Conservation (phyloP, 371 early-diverging fungal species). For the Edhazardia aedis region DNA sequence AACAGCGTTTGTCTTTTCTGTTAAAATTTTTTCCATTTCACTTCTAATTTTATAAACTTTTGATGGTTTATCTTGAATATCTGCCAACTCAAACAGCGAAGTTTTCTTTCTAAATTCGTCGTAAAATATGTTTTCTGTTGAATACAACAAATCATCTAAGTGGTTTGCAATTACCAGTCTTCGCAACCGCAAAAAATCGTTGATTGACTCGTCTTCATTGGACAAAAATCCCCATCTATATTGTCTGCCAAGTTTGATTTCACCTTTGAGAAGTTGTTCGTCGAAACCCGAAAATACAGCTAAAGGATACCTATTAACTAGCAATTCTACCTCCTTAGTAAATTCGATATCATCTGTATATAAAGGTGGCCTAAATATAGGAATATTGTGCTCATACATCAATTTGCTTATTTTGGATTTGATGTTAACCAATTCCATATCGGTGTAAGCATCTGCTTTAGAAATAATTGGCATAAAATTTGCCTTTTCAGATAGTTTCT, state of each 20-base stretch:
- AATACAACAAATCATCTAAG: slow-evolving; percentile 30
- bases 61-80: not conserved
- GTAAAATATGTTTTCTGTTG: slow-evolving; percentile 30
- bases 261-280: slow-evolving; percentile 16
- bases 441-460: slow-evolving; percentile 45
- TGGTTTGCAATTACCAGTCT: slow-evolving; percentile 25
- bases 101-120: slow-evolving; percentile 20
- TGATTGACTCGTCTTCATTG: slow-evolving; percentile 22
- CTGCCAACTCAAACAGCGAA: slow-evolving; percentile 2
- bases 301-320: slow-evolving; percentile 22
- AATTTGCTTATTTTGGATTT: slow-evolving; percentile 21
- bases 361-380: slow-evolving; percentile 4
- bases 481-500: slow-evolving; percentile 20
- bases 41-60: slow-evolving; percentile 8
- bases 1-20: no score
- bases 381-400: slow-evolving; percentile 17
- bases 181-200: slow-evolving; percentile 37
- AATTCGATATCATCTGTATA: not conserved
- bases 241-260: slow-evolving; percentile 35
- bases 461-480: slow-evolving; percentile 44
- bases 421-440: slow-evolving; percentile 24
- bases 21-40: slow-evolving; percentile 18
- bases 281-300: slow-evolving; percentile 36
- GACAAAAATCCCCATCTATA: slow-evolving; percentile 45
- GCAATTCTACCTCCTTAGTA: not conserved